Percentiles rank a stretch among this genome's conserved stretches.
Evolutionary conservation across 805 yeast genomes (phyloP).

Genomic region (Candida dendrica): DNA sequence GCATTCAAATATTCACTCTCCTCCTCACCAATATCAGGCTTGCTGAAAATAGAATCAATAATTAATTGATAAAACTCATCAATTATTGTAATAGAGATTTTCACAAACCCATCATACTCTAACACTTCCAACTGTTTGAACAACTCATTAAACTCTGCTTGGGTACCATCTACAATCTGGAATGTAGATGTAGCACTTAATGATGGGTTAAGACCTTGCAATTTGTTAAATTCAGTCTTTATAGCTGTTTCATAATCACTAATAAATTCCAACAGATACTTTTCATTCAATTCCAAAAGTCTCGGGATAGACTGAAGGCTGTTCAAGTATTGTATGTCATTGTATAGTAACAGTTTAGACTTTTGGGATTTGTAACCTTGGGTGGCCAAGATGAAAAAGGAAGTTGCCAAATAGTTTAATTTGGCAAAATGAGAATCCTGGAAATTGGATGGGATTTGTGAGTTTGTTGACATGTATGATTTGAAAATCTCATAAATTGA

Average conservation of each 20-base stretch:
- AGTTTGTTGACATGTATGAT: constrained; percentile 9
- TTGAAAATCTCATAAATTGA: constrained; percentile 6
- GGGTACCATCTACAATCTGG: constrained; percentile 8
- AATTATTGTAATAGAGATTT: constrained; percentile 9
- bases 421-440: constrained; percentile 10
- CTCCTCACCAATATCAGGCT: constrained; percentile 16
- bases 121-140: constrained; percentile 5
- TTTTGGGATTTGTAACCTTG: constrained; percentile 5
- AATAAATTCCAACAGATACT: constrained; percentile 8
- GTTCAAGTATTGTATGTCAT: constrained; percentile 12
- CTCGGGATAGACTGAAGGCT: constrained; percentile 3
- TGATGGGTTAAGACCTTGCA: constrained; percentile 14
- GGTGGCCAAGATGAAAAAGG: constrained; percentile 12
- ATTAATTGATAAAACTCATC: constrained; percentile 14
- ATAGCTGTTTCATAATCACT: constrained; percentile 7
- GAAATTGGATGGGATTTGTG: constrained; percentile 5
- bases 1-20: constrained; percentile 16
- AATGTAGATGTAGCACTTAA: constrained; percentile 10
- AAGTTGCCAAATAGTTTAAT: constrained; percentile 9
- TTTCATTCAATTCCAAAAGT: constrained; percentile 38
- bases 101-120: constrained; percentile 1
- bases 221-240: background rate
- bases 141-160: constrained; percentile 4
- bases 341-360: constrained; percentile 9
- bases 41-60: constrained; percentile 10